phyloP scores from a whole-genome alignment of 2,329 filamentous ascomycete genomes.

The Ploettnerulaceae sp. region DNA sequence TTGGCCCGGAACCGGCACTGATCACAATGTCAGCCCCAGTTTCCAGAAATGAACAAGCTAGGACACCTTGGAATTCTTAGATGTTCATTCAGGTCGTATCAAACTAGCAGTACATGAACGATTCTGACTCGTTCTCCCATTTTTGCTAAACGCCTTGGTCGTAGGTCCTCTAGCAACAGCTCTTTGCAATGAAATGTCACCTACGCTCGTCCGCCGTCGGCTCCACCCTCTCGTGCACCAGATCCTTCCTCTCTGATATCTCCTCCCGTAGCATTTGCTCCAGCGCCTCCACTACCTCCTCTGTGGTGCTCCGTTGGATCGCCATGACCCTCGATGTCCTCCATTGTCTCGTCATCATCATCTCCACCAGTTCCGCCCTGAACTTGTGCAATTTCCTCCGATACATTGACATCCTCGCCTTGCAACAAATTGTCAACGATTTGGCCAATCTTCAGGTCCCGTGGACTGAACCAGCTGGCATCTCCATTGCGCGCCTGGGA shows the following conservation, averaged over 20 bases:
- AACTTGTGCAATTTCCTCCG: constrained; percentile 63
- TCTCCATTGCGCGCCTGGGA: constrained; percentile 66
- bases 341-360: constrained; percentile 70
- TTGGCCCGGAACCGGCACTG: constrained; percentile 54
- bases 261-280: constrained; percentile 80
- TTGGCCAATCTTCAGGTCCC: constrained; percentile 82
- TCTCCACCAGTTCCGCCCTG: constrained; percentile 48
- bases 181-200: constrained; percentile 45
- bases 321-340: constrained; percentile 66
- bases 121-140: constrained; percentile 23
- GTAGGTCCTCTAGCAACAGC: constrained; percentile 27
- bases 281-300: constrained; percentile 72
- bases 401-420: constrained; percentile 82
- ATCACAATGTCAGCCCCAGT: constrained; percentile 41
- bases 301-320: constrained; percentile 53
- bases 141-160: constrained; percentile 31
- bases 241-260: constrained; percentile 89
- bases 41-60: constrained; percentile 6
- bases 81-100: constrained; percentile 29
- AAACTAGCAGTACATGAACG: constrained; percentile 34
- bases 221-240: constrained; percentile 83
- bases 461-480: constrained; percentile 72
- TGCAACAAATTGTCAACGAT: constrained; percentile 81
- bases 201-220: constrained; percentile 99
- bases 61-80: constrained; percentile 17